Conservation (phyloP, 2,329 filamentous ascomycete genomes). For the Zymoseptoria crescenta region DNA sequence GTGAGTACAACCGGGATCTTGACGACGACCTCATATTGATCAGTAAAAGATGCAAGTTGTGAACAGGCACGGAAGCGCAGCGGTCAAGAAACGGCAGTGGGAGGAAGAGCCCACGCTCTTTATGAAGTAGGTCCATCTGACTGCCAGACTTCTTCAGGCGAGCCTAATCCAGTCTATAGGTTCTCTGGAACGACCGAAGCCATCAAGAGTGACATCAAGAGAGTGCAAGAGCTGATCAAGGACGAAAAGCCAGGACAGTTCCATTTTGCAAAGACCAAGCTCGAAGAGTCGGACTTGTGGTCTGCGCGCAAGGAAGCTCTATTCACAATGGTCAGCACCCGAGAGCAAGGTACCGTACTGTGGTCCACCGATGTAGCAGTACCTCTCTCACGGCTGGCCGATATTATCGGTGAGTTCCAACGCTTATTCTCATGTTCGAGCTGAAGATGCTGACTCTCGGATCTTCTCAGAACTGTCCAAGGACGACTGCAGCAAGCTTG, state of each 20-base stretch:
- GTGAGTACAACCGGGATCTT: background rate
- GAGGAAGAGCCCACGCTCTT: constrained; percentile 70
- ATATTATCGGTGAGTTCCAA: constrained; percentile 43
- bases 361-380: constrained; percentile 58
- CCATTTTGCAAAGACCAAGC: constrained; percentile 16
- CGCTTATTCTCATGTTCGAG: background rate
- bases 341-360: constrained; percentile 48
- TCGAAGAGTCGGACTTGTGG: constrained; percentile 39
- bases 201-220: constrained; percentile 66
- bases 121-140: constrained; percentile 37
- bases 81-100: constrained; percentile 64
- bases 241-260: constrained; percentile 14
- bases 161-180: constrained; percentile 40
- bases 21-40: background rate
- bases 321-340: constrained; percentile 53
- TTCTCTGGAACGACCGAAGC: constrained; percentile 69
- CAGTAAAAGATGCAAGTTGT: constrained; percentile 59
- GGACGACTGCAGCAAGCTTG: constrained; percentile 78
- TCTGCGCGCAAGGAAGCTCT: constrained; percentile 53
- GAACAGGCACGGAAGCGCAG: constrained; percentile 52
- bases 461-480: constrained; percentile 61
- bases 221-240: constrained; percentile 61
- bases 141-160: background rate
- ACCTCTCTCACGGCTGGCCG: constrained; percentile 52
- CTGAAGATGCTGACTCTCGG: background rate